Base-by-base conservation (phyloP, 306 rosid species). In the Gillenia trifoliata region DNA sequence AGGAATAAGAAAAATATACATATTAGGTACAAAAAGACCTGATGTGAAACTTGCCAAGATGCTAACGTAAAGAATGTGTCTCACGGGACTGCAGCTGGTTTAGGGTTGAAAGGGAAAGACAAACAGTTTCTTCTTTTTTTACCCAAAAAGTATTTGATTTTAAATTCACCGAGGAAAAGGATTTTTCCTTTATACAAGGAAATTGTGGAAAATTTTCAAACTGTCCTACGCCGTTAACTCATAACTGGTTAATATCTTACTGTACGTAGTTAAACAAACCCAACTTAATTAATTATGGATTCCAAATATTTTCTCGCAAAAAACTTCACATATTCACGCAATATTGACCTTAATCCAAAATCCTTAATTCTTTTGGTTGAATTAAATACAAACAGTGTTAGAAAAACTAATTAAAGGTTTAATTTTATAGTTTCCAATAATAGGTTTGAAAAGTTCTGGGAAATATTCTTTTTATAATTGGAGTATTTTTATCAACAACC, bases 11-110 rank as follows among this genome's bases (percentile, higher is more conserved):
- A 22, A 55, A 9, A 11, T 57, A 17, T 43, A 41, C 26, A 36
- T 50, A 50, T 71, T 56, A 31, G 74, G 64, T 40, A 30, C 15
- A 29, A 29, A 26, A 76, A 81, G 66, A 43, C 40, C 29, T 56
- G 80, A 81, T 73, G 75, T 50, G 78, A 71, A 75, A 81, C 75
- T 65, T 70, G 77, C 65, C 29, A 56, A 81, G 57, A 76, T 50
- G 70, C 64, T 47, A 69, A 64, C 57, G 30, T 69, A 52, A 55
- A 69, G 66, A 17, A 71, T 81, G 70, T 71, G 84, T 56, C 74
- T 65, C 75, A 28, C 78, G 52, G 66, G 55, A 66, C 72, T 47
- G 52, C 52, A 47, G 52, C 52, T 47, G 52, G 52, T 15, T 56
- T 16, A 41, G 50, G 75, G n/a, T 3, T 57, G 69, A 76, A 76